phyloP scores from a whole-genome alignment of 202 grass and related monocot species.

The Musa balbisiana region DNA sequence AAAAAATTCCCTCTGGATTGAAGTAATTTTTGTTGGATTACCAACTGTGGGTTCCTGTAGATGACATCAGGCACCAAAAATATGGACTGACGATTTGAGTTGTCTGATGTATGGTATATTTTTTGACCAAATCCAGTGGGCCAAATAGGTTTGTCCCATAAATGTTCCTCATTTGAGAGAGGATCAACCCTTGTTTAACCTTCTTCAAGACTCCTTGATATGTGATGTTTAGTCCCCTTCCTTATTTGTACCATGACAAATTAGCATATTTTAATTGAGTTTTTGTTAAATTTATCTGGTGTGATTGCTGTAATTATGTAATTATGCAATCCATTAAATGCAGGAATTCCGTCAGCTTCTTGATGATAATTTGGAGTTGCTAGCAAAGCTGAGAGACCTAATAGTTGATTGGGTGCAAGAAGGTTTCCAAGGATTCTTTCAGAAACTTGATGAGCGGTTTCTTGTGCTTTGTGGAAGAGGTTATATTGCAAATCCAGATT shows the following conservation, averaged over 20 bases:
- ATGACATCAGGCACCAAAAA: no score
- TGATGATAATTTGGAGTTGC: constrained; percentile 77
- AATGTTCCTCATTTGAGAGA: not conserved
- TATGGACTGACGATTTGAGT: no score
- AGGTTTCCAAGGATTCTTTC: constrained; percentile 98
- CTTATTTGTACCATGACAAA: constrained; percentile 1
- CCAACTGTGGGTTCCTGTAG: no score
- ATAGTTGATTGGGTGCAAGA: constrained; percentile 99
- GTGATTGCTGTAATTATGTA: constrained; percentile 16
- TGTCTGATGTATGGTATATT: no score
- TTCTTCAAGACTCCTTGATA: not conserved
- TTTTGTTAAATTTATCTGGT: not conserved
- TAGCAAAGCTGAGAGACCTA: constrained; percentile 75
- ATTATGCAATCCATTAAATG: constrained; percentile 26
- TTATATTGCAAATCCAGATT: constrained; percentile 40
- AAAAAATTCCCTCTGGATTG: not conserved
- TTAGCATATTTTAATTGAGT: constrained; percentile 9
- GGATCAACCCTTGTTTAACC: not conserved
- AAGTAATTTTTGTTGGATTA: not conserved
- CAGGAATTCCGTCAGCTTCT: constrained; percentile 86
- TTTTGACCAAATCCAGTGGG: no score
- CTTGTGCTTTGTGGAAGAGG: constrained; percentile 77
- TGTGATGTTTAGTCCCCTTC: not conserved
- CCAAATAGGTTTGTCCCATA: no score
- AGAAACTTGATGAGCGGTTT: constrained; percentile 81